These are phyloP conservation scores for Aaosphaeria arxii DNA, from an alignment of 2,329 filamentous ascomycete species.

Conservation along the genomic window DNA sequence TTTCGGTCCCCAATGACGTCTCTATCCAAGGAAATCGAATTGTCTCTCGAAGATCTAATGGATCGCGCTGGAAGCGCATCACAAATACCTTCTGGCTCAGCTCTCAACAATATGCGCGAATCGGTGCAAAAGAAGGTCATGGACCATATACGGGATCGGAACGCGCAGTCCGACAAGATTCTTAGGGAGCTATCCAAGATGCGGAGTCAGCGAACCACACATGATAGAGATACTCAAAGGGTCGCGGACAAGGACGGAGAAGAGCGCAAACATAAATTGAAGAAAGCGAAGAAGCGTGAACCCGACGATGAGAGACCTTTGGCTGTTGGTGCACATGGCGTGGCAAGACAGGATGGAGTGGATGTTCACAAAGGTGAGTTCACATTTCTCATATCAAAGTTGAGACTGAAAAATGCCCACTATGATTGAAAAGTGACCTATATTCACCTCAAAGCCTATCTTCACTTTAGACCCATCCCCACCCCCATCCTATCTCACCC, in stretches of 20 bases:
- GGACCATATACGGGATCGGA: slow-evolving; percentile 49
- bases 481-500: too few relatives aligned
- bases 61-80: slow-evolving; percentile 57
- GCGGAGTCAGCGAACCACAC: slow-evolving; percentile 60
- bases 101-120: slow-evolving; percentile 62
- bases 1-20: slow-evolving; percentile 58
- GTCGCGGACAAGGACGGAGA: slow-evolving; percentile 48
- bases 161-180: slow-evolving; percentile 66
- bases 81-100: slow-evolving; percentile 55
- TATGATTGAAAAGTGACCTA: too few relatives aligned
- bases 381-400: not conserved
- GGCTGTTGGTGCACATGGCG: slow-evolving; percentile 60
- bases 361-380: slow-evolving; percentile 54
- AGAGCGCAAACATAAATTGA: slow-evolving; percentile 46
- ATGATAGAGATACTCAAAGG: slow-evolving; percentile 50
- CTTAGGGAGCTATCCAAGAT: slow-evolving; percentile 68
- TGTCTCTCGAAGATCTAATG: slow-evolving; percentile 68
- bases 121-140: slow-evolving; percentile 59
- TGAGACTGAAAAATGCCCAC: not conserved
- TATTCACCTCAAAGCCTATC: too few relatives aligned
- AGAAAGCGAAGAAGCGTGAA: slow-evolving; percentile 72
- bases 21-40: slow-evolving; percentile 56
- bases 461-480: too few relatives aligned
- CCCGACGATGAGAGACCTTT: slow-evolving; percentile 61
- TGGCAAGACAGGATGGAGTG: slow-evolving; percentile 63